Percentiles rank a stretch among this genome's conserved stretches.
phyloP scores from a whole-genome alignment of 225 moss, liverwort and hornwort genomes.

The Ulota crispa region DNA sequence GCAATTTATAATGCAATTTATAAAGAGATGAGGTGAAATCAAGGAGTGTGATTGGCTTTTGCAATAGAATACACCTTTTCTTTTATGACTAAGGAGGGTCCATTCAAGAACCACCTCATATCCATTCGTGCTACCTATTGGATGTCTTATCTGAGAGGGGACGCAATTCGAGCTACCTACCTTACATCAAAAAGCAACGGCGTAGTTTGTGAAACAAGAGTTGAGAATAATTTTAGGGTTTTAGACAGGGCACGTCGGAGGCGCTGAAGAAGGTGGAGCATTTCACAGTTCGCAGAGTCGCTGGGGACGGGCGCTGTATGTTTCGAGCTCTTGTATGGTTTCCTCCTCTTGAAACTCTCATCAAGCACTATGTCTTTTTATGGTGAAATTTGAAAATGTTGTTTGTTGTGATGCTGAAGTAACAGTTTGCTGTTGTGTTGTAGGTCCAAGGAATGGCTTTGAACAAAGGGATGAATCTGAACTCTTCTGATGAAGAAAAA shows the following conservation, averaged over 20 bases:
- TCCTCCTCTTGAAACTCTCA: slow-evolving; percentile 2
- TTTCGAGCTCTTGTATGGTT: slow-evolving; percentile 88
- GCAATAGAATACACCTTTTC: no score
- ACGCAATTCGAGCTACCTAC: no score
- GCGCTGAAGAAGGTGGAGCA: slow-evolving; percentile 91
- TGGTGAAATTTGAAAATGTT: background rate
- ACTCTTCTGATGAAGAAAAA: slow-evolving; percentile 72
- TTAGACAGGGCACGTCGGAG: slow-evolving; percentile 70
- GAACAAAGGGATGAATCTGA: slow-evolving; percentile 71
- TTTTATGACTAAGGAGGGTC: no score
- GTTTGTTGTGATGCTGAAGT: background rate
- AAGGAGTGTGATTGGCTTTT: no score
- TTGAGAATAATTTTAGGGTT: slow-evolving; percentile 11
- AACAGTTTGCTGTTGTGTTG: background rate
- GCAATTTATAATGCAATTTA: no score
- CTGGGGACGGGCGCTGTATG: slow-evolving; percentile 97
- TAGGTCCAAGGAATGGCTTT: slow-evolving; percentile 97
- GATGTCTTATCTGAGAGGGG: no score
- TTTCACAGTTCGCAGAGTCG: slow-evolving; percentile 69
- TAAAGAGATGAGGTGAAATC: no score
- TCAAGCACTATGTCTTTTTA: background rate
- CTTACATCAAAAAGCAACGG: no score
- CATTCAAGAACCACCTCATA: no score
- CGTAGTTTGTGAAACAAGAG: background rate
- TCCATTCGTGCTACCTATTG: no score